Conservation (phyloP, 139 green algal species). For the Limnomonas spitsbergensis region DNA sequence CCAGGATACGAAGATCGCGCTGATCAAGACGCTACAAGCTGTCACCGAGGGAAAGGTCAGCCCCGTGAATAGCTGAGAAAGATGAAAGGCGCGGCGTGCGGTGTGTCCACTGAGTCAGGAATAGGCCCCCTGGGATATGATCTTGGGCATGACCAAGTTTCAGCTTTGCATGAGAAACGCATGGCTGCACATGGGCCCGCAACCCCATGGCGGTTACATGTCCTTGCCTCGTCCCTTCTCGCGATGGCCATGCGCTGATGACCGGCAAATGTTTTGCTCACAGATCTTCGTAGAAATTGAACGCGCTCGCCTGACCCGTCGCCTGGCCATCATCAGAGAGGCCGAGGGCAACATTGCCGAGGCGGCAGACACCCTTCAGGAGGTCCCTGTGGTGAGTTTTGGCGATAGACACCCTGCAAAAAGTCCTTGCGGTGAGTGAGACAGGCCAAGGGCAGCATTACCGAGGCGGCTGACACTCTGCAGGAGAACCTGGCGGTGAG, state of each 20-base stretch:
- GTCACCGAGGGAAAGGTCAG: constrained; percentile 94
- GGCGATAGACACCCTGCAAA: constrained; percentile 93
- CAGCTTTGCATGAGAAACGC: too few relatives aligned
- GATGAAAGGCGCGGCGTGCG: too few relatives aligned
- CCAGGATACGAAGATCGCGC: constrained; percentile 69
- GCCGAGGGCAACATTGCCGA: constrained; percentile 87
- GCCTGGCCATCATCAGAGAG: constrained; percentile 87
- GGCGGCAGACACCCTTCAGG: constrained; percentile 93
- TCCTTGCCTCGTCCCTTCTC: too few relatives aligned
- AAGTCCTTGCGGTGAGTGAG: constrained; percentile 89
- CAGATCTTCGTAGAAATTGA: constrained; percentile 99
- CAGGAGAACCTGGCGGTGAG: constrained; percentile 93
- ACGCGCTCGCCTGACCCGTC: constrained; percentile 83
- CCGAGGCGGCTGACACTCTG: constrained; percentile 89
- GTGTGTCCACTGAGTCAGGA: too few relatives aligned
- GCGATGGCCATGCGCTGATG: too few relatives aligned
- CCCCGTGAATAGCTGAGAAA: not conserved
- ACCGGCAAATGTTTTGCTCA: too few relatives aligned
- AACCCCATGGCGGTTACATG: too few relatives aligned
- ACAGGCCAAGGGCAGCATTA: constrained; percentile 88
- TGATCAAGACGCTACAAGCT: constrained; percentile 92
- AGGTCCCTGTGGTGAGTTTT: constrained; percentile 87
- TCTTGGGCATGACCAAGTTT: too few relatives aligned
- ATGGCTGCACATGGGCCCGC: too few relatives aligned
- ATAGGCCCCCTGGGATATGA: too few relatives aligned